phyloP scores from a whole-genome alignment of 2,329 filamentous ascomycete species.

The Salinomyces thailandicus region DNA sequence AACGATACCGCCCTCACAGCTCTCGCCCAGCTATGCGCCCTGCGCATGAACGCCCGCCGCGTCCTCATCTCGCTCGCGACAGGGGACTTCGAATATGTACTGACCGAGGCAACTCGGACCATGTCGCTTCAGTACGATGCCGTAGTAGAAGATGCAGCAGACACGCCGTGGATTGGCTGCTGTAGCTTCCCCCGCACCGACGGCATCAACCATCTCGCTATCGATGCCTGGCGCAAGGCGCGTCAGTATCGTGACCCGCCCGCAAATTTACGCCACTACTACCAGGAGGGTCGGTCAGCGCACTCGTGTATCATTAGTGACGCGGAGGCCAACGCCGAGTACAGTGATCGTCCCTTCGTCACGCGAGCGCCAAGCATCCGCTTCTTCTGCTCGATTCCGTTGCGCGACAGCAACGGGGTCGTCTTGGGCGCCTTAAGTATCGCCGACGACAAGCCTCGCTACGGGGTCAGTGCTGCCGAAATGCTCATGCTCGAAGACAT shows the following conservation, averaged over 20 bases:
- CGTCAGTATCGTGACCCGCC: slow-evolving; percentile 15
- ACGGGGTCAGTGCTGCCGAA: slow-evolving; percentile 41
- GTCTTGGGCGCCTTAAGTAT: slow-evolving; percentile 52
- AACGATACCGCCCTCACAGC: slow-evolving; percentile 30
- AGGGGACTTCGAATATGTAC: slow-evolving; percentile 37
- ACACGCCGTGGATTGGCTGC: slow-evolving; percentile 26
- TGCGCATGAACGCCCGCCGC: slow-evolving; percentile 39
- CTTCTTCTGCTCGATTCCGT: slow-evolving; percentile 51
- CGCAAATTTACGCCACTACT: slow-evolving; percentile 11
- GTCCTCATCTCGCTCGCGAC: slow-evolving; percentile 43
- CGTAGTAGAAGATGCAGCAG: slow-evolving; percentile 14
- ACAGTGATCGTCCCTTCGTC: slow-evolving; percentile 9
- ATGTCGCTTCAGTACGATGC: slow-evolving; percentile 31
- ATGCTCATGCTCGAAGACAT: slow-evolving; percentile 48
- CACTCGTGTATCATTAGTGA: slow-evolving; percentile 20
- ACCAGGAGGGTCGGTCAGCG: slow-evolving; percentile 12
- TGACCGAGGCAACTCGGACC: slow-evolving; percentile 42
- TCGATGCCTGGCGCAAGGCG: slow-evolving; percentile 18
- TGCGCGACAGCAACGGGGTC: slow-evolving; percentile 46
- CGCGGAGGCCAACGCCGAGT: slow-evolving; percentile 6
- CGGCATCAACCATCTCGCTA: slow-evolving; percentile 24
- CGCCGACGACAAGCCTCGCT: slow-evolving; percentile 47
- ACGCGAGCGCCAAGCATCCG: slow-evolving; percentile 15
- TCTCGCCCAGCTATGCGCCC: slow-evolving; percentile 41
- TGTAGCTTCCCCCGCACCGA: slow-evolving; percentile 17